phyloP scores from a whole-genome alignment of 371 early-diverging fungal genomes.

The Vairimorpha apis region DNA sequence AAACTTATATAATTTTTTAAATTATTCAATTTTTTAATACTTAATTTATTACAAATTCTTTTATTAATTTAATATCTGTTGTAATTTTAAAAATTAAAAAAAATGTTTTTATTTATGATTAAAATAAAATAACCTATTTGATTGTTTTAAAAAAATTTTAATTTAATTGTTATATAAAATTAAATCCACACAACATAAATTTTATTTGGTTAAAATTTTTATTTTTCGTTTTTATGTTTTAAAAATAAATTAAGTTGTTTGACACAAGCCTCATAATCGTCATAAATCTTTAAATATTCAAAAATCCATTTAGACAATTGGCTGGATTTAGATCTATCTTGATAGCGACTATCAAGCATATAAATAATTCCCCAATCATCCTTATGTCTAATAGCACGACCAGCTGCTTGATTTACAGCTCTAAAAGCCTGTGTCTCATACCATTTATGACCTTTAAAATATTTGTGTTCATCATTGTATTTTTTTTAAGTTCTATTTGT shows the following conservation, averaged over 20 bases:
- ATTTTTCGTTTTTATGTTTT: slow-evolving; percentile 4
- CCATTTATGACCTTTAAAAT: slow-evolving; percentile 67
- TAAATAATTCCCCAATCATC: slow-evolving; percentile 70
- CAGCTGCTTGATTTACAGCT: slow-evolving; percentile 86
- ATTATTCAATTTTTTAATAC: too few species aligned
- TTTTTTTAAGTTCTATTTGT: slow-evolving; percentile 67
- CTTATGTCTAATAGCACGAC: slow-evolving; percentile 80
- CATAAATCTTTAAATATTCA: slow-evolving; percentile 30
- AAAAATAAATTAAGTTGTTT: slow-evolving; percentile 35
- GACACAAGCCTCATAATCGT: slow-evolving; percentile 23
- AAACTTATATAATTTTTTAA: too few species aligned
- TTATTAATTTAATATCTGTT: too few species aligned
- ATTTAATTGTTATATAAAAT: too few species aligned
- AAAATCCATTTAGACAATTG: slow-evolving; percentile 71
- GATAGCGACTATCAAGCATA: slow-evolving; percentile 69
- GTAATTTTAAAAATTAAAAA: too few species aligned
- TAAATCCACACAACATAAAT: too few species aligned
- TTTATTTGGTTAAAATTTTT: too few species aligned
- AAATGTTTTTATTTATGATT: too few species aligned
- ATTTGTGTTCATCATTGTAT: slow-evolving; percentile 64
- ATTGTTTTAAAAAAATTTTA: too few species aligned
- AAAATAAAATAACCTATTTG: too few species aligned
- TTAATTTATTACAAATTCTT: too few species aligned
- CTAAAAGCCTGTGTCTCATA: slow-evolving; percentile 76
- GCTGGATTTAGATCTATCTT: slow-evolving; percentile 59